Base-by-base conservation (phyloP, 202 grass and related monocot genomes). In the Panicum hallii region DNA sequence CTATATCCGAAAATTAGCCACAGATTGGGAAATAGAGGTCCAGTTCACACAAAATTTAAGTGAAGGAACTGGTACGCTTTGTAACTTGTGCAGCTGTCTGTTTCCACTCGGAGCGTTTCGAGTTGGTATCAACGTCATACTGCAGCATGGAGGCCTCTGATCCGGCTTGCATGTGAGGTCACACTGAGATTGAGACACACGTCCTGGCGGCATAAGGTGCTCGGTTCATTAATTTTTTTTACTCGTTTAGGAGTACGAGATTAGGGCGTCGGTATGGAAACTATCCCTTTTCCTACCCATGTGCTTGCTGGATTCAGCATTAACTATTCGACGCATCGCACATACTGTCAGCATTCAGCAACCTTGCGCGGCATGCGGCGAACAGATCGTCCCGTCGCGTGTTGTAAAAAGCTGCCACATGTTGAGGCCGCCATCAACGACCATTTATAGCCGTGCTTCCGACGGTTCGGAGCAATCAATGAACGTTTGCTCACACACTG, bases 351-450 rank as follows among this genome's bases (percentile, higher is more conserved):
- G 38, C 77, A 38, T 26, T 26, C 26, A 26, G 26, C 26, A 1
- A 26, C 1, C n/a, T 53, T 30, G 40, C 70, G 44, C 69, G 22
- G 34, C 67, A 68, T 62, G 75, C 55, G 55, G 55, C 32, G 42
- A 63, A 28, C 32, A 53, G 13, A 85, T 58, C 14, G 55, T 46
- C 61, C 26, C 63, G 32, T 15, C 34, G 48, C 48, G 38, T 5
- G 60, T 7, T 7, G 38, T 12, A 36, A 11, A 32, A 11, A 32
- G 83, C 20, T 69, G 88, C 75, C 88, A 90, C 84, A 84, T 75
- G 69, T 63, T 70, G 20, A 74, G 40, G 13, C 50, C 22, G 0
- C 52, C 34, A 44, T 83, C 48, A 47, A 34, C 23, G 14, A 75
- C 4, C 79, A 79, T 62, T 78, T 50, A 86, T 50, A 19, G 12